Percentiles rank a stretch among this genome's conserved stretches.
phyloP scores from a whole-genome alignment of 352 stramenopile genomes.

The Elongisporangium undulatum region DNA sequence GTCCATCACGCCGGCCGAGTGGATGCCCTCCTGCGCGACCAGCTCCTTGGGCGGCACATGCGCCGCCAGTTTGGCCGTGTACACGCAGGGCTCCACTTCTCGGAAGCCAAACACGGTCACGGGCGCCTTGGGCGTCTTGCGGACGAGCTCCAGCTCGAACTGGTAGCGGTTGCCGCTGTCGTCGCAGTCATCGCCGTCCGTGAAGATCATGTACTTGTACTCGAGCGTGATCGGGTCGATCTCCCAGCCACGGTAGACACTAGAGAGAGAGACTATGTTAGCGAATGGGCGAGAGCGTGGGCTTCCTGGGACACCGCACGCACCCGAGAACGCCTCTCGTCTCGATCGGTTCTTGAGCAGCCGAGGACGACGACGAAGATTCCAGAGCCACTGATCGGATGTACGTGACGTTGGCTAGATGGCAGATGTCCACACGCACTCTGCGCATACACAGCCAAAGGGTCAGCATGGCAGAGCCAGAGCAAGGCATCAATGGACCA shows the following conservation, averaged over 20 bases:
- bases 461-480: neutral
- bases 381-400: constrained; percentile 14
- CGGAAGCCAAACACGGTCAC: constrained; percentile 49
- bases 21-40: constrained; percentile 39
- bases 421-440: constrained; percentile 55
- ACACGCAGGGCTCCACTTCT: constrained; percentile 52
- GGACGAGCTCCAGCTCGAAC: constrained; percentile 49
- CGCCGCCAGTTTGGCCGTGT: constrained; percentile 39
- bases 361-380: neutral
- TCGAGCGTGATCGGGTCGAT: constrained; percentile 71
- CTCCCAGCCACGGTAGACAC: constrained; percentile 74
- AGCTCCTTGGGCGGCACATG: constrained; percentile 40
- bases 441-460: constrained; percentile 16
- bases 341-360: constrained; percentile 10
- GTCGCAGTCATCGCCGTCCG: constrained; percentile 66
- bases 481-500: constrained; percentile 1
- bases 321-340: constrained; percentile 1
- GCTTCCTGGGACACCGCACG: neutral
- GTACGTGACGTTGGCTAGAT: constrained; percentile 59
- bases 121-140: constrained; percentile 25
- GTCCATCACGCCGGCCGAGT: constrained; percentile 63
- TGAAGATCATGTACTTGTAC: constrained; percentile 79
- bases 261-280: constrained; percentile 9
- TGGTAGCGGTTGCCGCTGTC: constrained; percentile 35
- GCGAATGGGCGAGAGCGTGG: neutral